Percentiles rank a stretch among this genome's conserved stretches.
Evolutionary conservation across 345 rosid genomes (phyloP).

Genomic region (Eucalyptus shirleyi): DNA sequence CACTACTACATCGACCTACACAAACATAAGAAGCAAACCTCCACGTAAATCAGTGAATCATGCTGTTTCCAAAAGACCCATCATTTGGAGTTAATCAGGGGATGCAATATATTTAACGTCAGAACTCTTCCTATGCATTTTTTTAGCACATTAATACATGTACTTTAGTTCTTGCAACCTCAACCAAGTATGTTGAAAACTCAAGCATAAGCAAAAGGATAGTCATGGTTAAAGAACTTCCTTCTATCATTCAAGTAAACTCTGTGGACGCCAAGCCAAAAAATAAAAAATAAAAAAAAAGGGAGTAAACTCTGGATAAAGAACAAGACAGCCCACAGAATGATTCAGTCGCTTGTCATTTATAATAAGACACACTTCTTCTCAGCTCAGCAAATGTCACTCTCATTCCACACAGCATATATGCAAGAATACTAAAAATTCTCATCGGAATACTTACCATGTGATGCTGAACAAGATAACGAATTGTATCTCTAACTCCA

Average conservation of each 20-base stretch:
- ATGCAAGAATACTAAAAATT: background rate
- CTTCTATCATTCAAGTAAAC: background rate
- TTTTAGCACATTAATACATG: background rate
- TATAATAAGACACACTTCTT: background rate
- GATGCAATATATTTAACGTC: background rate
- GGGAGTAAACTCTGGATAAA: background rate
- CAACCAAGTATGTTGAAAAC: background rate
- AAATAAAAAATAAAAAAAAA: background rate
- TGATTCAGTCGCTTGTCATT: background rate
- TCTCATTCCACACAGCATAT: background rate
- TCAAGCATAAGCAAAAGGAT: background rate
- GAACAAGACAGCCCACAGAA: background rate
- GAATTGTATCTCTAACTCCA: constrained; percentile 74
- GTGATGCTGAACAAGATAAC: constrained; percentile 79
- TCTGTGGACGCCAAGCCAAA: background rate
- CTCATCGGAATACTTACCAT: constrained; percentile 40
- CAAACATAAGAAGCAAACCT: background rate
- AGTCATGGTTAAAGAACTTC: background rate
- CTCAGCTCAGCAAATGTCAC: background rate
- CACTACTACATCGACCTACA: constrained; percentile 87
- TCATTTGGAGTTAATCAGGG: background rate
- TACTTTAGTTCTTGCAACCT: background rate
- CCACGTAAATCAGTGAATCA: background rate
- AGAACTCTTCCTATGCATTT: background rate
- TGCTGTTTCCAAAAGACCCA: background rate